Evolutionary conservation across 345 rosid species (phyloP).

Genomic region (Eucalyptus tenuipes): DNA sequence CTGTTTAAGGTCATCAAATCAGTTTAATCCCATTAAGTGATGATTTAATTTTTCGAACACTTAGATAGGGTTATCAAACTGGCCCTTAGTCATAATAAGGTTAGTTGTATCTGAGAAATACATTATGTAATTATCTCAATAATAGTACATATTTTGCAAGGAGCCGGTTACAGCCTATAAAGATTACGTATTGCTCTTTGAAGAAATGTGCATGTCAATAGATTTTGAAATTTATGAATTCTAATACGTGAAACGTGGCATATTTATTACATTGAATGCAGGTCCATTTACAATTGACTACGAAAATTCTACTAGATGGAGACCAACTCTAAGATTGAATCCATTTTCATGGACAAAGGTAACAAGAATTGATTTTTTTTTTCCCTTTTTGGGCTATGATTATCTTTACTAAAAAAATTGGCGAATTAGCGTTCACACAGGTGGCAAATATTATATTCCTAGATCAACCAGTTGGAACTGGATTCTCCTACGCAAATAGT

Average conservation of each 20-base stretch:
- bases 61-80: background rate
- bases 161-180: background rate
- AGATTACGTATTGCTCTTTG: background rate
- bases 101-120: background rate
- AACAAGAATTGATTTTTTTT: background rate
- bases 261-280: background rate
- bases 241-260: background rate
- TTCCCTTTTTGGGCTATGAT: background rate
- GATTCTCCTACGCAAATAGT: constrained; percentile 18
- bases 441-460: constrained; percentile 22
- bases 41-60: no score
- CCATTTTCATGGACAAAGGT: constrained; percentile 20
- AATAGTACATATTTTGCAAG: background rate
- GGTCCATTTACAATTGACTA: constrained; percentile 12
- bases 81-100: background rate
- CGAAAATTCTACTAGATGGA: background rate
- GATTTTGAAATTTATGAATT: background rate
- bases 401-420: background rate
- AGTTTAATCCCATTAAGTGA: background rate
- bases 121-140: background rate
- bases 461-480: constrained; percentile 23
- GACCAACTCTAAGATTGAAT: constrained; percentile 2
- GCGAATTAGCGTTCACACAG: background rate
- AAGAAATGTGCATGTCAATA: background rate
- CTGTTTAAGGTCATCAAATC: background rate